Conservation (phyloP, 192 early-diverging fungal genomes). For the Coemansia sp. region DNA sequence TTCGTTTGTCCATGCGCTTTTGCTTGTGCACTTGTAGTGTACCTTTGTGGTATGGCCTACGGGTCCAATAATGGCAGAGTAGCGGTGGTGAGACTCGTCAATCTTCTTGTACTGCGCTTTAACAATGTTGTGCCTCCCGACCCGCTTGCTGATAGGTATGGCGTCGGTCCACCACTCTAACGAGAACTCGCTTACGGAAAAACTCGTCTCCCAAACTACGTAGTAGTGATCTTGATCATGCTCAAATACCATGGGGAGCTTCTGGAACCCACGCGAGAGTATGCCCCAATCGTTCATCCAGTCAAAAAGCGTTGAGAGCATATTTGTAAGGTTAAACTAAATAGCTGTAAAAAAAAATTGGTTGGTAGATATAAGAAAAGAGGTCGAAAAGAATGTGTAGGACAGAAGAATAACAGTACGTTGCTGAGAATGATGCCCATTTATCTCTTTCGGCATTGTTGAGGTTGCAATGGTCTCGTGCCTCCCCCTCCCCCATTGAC, state of each 20-base stretch:
- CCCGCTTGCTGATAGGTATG: not conserved
- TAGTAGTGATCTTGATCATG: slow-evolving; percentile 50
- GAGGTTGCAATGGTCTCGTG: too few species aligned
- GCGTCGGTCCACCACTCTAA: slow-evolving; percentile 47
- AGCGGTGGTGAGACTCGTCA: slow-evolving; percentile 38
- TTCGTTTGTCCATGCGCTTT: slow-evolving; percentile 15
- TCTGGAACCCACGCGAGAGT: slow-evolving; percentile 34
- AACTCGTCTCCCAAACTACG: slow-evolving; percentile 51
- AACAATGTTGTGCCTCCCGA: not conserved
- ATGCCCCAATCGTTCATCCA: slow-evolving; percentile 25
- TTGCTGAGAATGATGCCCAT: too few species aligned
- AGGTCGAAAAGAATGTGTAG: too few species aligned
- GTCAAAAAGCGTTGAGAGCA: slow-evolving; percentile 4
- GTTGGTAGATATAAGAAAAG: too few species aligned
- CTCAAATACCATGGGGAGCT: slow-evolving; percentile 46
- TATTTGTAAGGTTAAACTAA: not conserved
- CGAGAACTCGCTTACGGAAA: slow-evolving; percentile 11
- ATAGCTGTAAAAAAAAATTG: not conserved
- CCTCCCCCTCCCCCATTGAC: too few species aligned
- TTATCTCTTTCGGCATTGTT: too few species aligned
- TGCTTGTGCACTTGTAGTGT: slow-evolving; percentile 32
- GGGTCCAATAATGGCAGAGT: slow-evolving; percentile 46
- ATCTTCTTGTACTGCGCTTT: slow-evolving; percentile 36
- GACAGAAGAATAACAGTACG: too few species aligned
- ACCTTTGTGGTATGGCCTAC: slow-evolving; percentile 15